Base-by-base conservation (phyloP, 345 rosid species). In the Murraya paniculata region DNA sequence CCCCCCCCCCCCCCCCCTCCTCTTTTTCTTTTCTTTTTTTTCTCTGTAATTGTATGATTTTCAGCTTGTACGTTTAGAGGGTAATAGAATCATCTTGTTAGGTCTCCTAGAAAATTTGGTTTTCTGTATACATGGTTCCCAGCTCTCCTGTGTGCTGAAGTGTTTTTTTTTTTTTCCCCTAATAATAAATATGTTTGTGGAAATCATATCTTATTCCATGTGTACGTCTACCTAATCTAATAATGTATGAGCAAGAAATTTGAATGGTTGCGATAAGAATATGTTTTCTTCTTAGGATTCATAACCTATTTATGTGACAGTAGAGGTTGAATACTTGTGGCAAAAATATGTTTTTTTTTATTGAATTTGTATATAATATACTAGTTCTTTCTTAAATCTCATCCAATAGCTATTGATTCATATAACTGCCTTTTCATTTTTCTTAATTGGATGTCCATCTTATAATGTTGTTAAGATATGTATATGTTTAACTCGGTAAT, bases 21-120 rank as follows among this genome's bases (percentile, higher is more conserved):
- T n/a, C n/a, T n/a, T n/a, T n/a, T n/a, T n/a, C n/a, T n/a, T n/a
- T n/a, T n/a, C n/a, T n/a, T n/a, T n/a, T n/a, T n/a, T n/a, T n/a
- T n/a, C n/a, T n/a, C n/a, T n/a, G n/a, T 72, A 24, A 6, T 73
- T 58, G 36, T 60, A 27, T 59, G 76, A 73, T 38, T 36, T 59
- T 24, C 9, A 58, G 53, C 76, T 73, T 73, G 56, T 73, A 7
- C 5, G 18, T 24, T 57, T 21, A 57, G 58, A 57, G 50, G 2
- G 3, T 14, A n/a, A 14, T 11, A 57, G 11, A 57, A 59, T 56
- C 27, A 24, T 57, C 31, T 6, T 58, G 22, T 11, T n/a, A 35
- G 53, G 50, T 22, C 13, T 65, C 25, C 8, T 35, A 19, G 45
- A 19, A 35, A 33, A 33, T 65, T 64, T 65, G 41, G 41, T 9